Percentiles rank a stretch among this genome's conserved stretches.
Evolutionary conservation across 2,329 filamentous ascomycete species (phyloP).

Genomic region (Stagonosporopsis vannaccii): DNA sequence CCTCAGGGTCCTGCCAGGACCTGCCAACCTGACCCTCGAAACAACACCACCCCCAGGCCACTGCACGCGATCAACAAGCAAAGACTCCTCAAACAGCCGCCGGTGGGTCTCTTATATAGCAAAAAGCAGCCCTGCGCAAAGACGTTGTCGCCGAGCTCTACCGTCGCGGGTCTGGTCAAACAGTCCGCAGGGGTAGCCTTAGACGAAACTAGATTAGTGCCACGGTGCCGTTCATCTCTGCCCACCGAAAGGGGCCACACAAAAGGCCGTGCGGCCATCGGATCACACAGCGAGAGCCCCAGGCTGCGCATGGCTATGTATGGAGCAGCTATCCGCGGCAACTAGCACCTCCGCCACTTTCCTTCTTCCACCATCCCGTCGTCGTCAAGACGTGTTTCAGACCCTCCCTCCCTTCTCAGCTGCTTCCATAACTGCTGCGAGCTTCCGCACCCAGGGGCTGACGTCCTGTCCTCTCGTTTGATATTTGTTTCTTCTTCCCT

Average conservation of each 20-base stretch:
- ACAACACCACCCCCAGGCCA: slow-evolving; percentile 6
- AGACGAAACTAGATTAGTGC: slow-evolving; percentile 20
- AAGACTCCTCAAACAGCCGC: slow-evolving; percentile 11
- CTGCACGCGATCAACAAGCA: slow-evolving; percentile 5
- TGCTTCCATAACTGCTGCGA: slow-evolving; percentile 34
- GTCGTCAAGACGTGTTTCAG: slow-evolving; percentile 45
- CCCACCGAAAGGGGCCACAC: slow-evolving; percentile 41
- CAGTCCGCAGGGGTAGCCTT: slow-evolving; percentile 25
- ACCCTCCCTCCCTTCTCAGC: slow-evolving; percentile 29
- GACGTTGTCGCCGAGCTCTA: slow-evolving; percentile 20
- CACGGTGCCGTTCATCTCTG: slow-evolving; percentile 32
- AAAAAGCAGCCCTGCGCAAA: slow-evolving; percentile 18
- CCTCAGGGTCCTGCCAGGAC: slow-evolving; percentile 12
- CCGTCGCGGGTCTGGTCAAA: slow-evolving; percentile 25
- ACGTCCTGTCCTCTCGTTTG: slow-evolving; percentile 49
- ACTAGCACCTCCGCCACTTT: slow-evolving; percentile 37
- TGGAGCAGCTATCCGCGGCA: slow-evolving; percentile 32
- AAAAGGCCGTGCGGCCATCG: slow-evolving; percentile 33
- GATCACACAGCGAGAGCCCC: slow-evolving; percentile 39
- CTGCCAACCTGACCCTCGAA: slow-evolving; percentile 8
- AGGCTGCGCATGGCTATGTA: slow-evolving; percentile 36
- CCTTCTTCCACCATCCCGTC: slow-evolving; percentile 33
- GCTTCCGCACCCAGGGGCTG: slow-evolving; percentile 31
- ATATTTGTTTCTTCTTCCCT: slow-evolving; percentile 36
- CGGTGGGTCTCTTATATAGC: slow-evolving; percentile 16